Base-by-base conservation (phyloP, 768 basidiomycete genomes). In the Hygrophoropsis aurantiaca region DNA sequence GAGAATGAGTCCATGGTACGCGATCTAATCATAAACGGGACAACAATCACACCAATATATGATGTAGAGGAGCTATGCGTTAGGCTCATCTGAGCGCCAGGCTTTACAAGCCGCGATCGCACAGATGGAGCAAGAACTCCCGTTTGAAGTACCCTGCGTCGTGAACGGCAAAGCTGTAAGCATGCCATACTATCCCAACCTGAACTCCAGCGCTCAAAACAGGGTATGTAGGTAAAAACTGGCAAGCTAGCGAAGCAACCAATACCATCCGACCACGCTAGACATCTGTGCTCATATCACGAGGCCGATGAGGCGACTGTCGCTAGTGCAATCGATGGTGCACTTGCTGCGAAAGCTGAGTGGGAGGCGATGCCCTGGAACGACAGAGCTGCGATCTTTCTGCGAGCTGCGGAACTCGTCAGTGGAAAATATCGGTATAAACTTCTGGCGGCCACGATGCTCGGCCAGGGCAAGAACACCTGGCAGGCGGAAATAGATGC, bases 401-500 rank as follows among this genome's bases (percentile, higher is more conserved):
- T 99, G 55, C 97, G 95, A 68, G 97, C 97, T 4, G 97, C 97
- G 19, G 97, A 99, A 66, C 82, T 99, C 42, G 81, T 93, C 47
- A 85, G 90, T 61, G 91, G 90, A 45, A 99, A 98, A 77, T 97
- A 97, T 66, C 78, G 97, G 54, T 95, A 94, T 74, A 86, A 87
- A 71, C 75, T 99, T 39, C 77, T 97, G 72, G 97, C 97, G 34
- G 94, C 95, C 33, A 98, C 95, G 36, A 97, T 99, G 70, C 77
- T 99, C 39, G 97, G 97, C 13, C 97, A 99, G 71, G 97, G 97
- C 34, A 99, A 99, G 82, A 99, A 97, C 64, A 86, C 79, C 13
- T 99, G 97, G 97, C 97, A 99, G 72, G 97, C 97, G 13, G 97
- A 99, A 77, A 98, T 99, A 53, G 97, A 99, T 66, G 92, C 97